Evolutionary conservation across 768 basidiomycete genomes (phyloP).

Genomic region (Macrocybe gigantea): DNA sequence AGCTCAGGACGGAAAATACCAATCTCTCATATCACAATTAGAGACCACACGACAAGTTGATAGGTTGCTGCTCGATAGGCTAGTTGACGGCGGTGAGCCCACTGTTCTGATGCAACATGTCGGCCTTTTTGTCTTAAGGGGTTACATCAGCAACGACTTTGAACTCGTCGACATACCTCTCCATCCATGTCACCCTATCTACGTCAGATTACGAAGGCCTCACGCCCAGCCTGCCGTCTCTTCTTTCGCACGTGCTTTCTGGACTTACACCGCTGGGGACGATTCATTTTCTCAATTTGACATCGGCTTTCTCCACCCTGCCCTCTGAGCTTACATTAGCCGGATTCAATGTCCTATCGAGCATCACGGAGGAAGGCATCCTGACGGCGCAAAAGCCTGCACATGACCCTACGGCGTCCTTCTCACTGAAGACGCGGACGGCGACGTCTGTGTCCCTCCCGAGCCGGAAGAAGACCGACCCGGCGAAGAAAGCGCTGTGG

Average conservation of each 20-base stretch:
- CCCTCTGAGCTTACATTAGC: slow-evolving; percentile 55
- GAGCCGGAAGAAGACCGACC: slow-evolving; percentile 49
- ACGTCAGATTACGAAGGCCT: slow-evolving; percentile 56
- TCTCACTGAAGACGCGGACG: slow-evolving; percentile 35
- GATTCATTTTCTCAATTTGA: slow-evolving; percentile 56
- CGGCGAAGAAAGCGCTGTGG: slow-evolving; percentile 89
- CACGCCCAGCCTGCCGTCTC: slow-evolving; percentile 40
- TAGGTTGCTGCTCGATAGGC: slow-evolving; percentile 75
- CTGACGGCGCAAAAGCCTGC: slow-evolving; percentile 72
- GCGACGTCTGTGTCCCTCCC: slow-evolving; percentile 44
- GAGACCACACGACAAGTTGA: slow-evolving; percentile 55
- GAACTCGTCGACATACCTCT: slow-evolving; percentile 47
- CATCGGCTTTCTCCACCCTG: slow-evolving; percentile 35
- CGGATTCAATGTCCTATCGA: slow-evolving; percentile 58
- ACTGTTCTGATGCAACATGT: neutral
- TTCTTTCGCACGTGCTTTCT: slow-evolving; percentile 55
- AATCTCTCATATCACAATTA: slow-evolving; percentile 57
- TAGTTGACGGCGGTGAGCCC: slow-evolving; percentile 70
- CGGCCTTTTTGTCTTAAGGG: slow-evolving; percentile 5
- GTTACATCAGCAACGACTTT: slow-evolving; percentile 51
- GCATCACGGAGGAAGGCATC: slow-evolving; percentile 28
- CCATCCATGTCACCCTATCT: slow-evolving; percentile 65
- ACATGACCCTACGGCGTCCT: slow-evolving; percentile 29
- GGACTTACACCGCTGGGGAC: slow-evolving; percentile 66
- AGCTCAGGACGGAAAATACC: slow-evolving; percentile 77